phyloP scores from a whole-genome alignment of 1,284 basidiomycete genomes.

The Cryptococcus hybrid region DNA sequence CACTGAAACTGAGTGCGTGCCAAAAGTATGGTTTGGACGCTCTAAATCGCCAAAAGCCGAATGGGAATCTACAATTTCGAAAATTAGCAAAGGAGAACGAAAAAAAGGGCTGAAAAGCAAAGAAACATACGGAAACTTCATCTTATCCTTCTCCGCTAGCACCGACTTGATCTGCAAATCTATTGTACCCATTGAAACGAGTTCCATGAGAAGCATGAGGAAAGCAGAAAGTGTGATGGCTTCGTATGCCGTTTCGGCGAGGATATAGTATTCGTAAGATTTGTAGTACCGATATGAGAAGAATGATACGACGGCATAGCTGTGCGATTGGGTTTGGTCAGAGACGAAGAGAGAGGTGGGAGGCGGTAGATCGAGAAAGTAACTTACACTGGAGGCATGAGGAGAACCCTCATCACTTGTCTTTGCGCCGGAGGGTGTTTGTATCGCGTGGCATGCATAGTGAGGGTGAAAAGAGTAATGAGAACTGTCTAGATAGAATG shows the following conservation, averaged over 20 bases:
- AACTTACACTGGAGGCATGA: constrained; percentile 42
- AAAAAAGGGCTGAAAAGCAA: constrained; percentile 18
- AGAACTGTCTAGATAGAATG: constrained; percentile 25
- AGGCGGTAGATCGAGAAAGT: too few relatives aligned
- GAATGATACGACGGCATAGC: constrained; percentile 80
- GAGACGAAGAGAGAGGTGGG: background rate
- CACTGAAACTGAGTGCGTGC: constrained; percentile 69
- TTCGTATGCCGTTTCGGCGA: constrained; percentile 55
- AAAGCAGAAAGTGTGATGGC: constrained; percentile 37
- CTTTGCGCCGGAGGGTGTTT: constrained; percentile 38
- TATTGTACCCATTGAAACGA: constrained; percentile 66
- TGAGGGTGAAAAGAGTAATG: constrained; percentile 34
- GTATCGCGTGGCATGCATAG: constrained; percentile 42
- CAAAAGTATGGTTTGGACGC: constrained; percentile 87
- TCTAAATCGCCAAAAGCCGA: constrained; percentile 57
- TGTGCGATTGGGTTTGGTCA: background rate
- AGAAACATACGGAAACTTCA: constrained; percentile 68
- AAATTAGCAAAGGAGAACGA: background rate
- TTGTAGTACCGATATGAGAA: constrained; percentile 79
- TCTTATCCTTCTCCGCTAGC: constrained; percentile 75
- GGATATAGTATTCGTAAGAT: constrained; percentile 60
- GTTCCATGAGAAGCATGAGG: constrained; percentile 72
- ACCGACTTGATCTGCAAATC: constrained; percentile 64
- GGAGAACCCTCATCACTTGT: constrained; percentile 47
- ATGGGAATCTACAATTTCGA: constrained; percentile 54